A percentile compares a stretch with the other conserved stretches of the same genome.
Evolutionary conservation across 129 eudicot species (phyloP).

Genomic region (Solidago caesia): DNA sequence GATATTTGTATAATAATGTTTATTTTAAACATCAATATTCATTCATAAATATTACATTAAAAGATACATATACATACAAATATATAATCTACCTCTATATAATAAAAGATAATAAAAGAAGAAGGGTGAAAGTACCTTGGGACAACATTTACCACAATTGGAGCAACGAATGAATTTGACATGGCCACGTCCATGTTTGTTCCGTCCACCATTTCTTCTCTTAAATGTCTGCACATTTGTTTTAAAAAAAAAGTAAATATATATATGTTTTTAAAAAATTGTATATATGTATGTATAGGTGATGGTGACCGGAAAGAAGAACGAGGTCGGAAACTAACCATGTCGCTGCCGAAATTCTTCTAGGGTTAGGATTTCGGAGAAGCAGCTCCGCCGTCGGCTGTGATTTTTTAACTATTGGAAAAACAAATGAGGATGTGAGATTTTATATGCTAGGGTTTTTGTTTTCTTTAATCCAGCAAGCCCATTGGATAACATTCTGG

Average conservation of each 20-base stretch:
- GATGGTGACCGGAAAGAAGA: background rate
- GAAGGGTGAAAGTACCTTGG: constrained; percentile 42
- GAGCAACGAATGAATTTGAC: constrained; percentile 69
- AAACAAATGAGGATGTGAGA: background rate
- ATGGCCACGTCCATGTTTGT: constrained; percentile 82
- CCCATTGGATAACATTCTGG: no score
- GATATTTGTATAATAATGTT: no score
- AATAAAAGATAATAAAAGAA: background rate
- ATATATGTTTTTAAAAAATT: background rate
- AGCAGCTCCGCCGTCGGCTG: constrained; percentile 25
- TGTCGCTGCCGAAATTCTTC: constrained; percentile 15
- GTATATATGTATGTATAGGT: background rate
- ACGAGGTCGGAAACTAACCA: constrained; percentile 19
- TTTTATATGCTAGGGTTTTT: background rate
- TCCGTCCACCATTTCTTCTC: constrained; percentile 72
- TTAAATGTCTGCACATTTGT: constrained; percentile 54
- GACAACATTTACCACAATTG: constrained; percentile 76
- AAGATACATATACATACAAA: background rate
- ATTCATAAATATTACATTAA: background rate
- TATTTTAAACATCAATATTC: no score
- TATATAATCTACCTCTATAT: no score
- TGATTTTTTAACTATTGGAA: background rate
- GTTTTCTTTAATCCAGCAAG: background rate
- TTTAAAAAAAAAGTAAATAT: background rate
- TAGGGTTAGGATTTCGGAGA: background rate